A percentile compares a stretch with the other conserved stretches of the same genome.
Conservation (phyloP, 2,329 filamentous ascomycete genomes). For the Zasmidium citrigriseum region DNA sequence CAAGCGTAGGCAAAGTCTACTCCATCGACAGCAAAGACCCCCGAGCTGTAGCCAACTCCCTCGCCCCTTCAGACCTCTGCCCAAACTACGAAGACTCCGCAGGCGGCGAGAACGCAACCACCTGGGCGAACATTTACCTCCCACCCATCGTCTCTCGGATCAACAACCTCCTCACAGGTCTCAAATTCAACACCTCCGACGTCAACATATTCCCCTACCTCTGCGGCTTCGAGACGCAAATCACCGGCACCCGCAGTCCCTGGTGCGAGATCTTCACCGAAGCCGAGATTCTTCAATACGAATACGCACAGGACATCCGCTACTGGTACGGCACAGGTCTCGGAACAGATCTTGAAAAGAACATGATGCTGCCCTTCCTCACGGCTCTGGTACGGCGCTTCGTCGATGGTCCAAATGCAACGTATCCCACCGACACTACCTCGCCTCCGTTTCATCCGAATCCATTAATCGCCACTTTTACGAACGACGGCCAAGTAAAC, state of each 20-base stretch:
- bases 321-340: constrained; percentile 66
- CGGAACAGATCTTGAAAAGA: constrained; percentile 54
- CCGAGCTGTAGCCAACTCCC: constrained; percentile 60
- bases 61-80: constrained; percentile 65
- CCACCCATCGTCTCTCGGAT: constrained; percentile 57
- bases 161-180: constrained; percentile 55
- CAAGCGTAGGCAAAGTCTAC: constrained; percentile 57
- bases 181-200: constrained; percentile 57
- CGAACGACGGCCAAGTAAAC: constrained; percentile 67
- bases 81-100: constrained; percentile 59
- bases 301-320: constrained; percentile 66
- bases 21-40: constrained; percentile 60
- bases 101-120: constrained; percentile 48
- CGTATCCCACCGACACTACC: constrained; percentile 51
- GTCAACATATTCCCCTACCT: constrained; percentile 64
- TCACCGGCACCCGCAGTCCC: constrained; percentile 58
- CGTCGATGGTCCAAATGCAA: constrained; percentile 52
- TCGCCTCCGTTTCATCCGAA: constrained; percentile 52
- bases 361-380: constrained; percentile 64
- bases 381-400: constrained; percentile 56
- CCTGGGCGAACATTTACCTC: constrained; percentile 55
- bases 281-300: constrained; percentile 61
- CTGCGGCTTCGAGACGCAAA: constrained; percentile 69
- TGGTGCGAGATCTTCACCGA: constrained; percentile 64
- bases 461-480: constrained; percentile 61